Evolutionary conservation across 805 yeast species (phyloP).

Genomic region (Ogataea ramenticola): DNA sequence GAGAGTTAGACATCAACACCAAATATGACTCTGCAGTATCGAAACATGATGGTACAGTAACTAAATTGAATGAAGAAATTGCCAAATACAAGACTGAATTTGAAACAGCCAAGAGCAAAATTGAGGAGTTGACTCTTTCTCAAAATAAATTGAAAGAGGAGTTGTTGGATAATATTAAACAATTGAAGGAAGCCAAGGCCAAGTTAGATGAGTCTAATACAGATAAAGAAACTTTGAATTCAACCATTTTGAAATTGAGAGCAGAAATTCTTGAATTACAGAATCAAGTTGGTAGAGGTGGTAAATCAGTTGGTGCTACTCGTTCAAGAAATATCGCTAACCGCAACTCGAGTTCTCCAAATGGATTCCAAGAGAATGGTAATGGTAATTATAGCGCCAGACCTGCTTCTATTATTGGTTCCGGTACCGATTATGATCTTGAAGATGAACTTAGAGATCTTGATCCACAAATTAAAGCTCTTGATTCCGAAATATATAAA

Average conservation of each 20-base stretch:
- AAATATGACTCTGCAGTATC: conserved; percentile 36
- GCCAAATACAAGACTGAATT: conserved; percentile 47
- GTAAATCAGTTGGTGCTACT: conserved; percentile 3
- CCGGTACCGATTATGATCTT: conserved; percentile 34
- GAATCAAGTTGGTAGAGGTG: conserved; percentile 13
- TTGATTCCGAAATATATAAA: conserved; percentile 68
- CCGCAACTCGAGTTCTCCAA: conserved; percentile 8
- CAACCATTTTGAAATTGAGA: conserved; percentile 50
- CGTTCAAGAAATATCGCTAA: conserved; percentile 10
- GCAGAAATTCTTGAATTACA: conserved; percentile 28
- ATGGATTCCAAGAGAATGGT: conserved; percentile 16
- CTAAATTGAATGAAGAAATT: conserved; percentile 48
- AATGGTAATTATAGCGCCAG: conserved; percentile 32
- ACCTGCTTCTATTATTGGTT: conserved; percentile 57
- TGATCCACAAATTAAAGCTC: conserved; percentile 64
- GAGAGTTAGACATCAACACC: conserved; percentile 47
- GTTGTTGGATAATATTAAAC: conserved; percentile 52
- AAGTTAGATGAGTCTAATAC: conserved; percentile 52
- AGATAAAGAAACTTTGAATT: conserved; percentile 59
- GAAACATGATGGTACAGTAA: conserved; percentile 43
- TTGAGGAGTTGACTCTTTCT: conserved; percentile 51
- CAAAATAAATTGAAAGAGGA: conserved; percentile 60
- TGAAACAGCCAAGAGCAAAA: conserved; percentile 48
- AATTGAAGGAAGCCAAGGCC: conserved; percentile 52
- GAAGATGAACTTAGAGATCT: no score